Base-by-base conservation (phyloP, 2,329 filamentous ascomycete genomes). In the Colletotrichum nymphaeae region DNA sequence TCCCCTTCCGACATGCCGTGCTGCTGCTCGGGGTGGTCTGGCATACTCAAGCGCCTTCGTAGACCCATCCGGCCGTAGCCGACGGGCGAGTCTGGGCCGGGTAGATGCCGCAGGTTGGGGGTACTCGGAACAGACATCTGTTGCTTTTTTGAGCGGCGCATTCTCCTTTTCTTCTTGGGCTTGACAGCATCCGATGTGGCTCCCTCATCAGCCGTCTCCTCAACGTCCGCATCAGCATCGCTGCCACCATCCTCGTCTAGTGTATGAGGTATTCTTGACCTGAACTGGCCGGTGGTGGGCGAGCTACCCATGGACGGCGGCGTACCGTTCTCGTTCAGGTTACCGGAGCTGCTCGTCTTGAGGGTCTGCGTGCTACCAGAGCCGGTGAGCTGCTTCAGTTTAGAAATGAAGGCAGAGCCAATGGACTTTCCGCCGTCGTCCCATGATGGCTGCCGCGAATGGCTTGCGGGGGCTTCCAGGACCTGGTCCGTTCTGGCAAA, bases 121-220 rank as follows among this genome's bases (percentile, higher is more conserved):
- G 94, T 95, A 53, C 89, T 91, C 1, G 94, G 94, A 2, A 91
- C 89, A 7, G 93, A 93, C 81, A 87, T 82, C 79, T 87, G 78
- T 19, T 66, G 57, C 58, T 72, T 74, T 58, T 72, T 74, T 8
- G 69, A 64, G 11, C 72, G 55, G 82, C 88, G 82, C 74, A 89
- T 88, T 79, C 90, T 91, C 75, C 90, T 89, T 81, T 91, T 92
- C 81, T 88, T 92, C 82, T 89, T 93, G 37, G 86, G 86, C 74
- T 88, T 89, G 2, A 82, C 77, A 32, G 83, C 78, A 65, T 86
- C 85, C 16, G 84, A 80, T n/a, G 83, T 78, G 22, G 84, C 84
- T n/a, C 88, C 88, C 79, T 98, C 95, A 65, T 95, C 94, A 0
- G 92, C 94, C 57, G 95, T 97, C 80, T 97, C 94, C 80, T 97